Conservation (phyloP, 352 stramenopile species). For the Lagenidium sp. region DNA sequence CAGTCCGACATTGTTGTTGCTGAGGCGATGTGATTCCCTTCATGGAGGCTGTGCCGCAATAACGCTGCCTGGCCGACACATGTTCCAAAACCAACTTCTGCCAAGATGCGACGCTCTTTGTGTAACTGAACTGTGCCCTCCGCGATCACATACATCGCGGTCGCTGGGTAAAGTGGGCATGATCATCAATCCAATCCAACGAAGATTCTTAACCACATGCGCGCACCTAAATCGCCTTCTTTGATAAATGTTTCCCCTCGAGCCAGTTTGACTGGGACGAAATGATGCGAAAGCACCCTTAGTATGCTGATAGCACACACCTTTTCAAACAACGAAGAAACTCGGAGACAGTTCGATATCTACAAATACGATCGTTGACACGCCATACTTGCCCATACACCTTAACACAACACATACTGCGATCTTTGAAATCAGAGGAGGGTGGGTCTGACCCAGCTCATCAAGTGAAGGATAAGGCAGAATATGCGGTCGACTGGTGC, state of each 20-base stretch:
- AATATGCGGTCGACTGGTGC: conserved; percentile 39
- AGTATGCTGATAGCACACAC: conserved; percentile 76
- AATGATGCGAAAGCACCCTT: conserved; percentile 68
- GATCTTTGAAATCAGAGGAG: conserved; percentile 62
- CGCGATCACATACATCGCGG: conserved; percentile 72
- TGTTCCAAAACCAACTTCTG: conserved; percentile 54
- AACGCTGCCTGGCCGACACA: conserved; percentile 74
- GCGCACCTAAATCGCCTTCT: conserved; percentile 54
- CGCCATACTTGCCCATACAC: background rate
- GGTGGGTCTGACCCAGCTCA: conserved; percentile 22
- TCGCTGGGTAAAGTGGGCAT: conserved; percentile 25
- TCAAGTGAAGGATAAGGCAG: conserved; percentile 43
- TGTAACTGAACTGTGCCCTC: conserved; percentile 66
- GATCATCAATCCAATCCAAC: too few species aligned
- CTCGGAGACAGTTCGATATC: conserved; percentile 73
- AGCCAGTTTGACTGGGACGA: conserved; percentile 41
- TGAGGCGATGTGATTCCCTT: conserved; percentile 62
- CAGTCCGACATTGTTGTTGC: conserved; percentile 61
- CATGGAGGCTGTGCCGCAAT: conserved; percentile 48
- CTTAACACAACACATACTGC: conserved; percentile 22
- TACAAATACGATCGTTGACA: conserved; percentile 11
- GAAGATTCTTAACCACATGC: too few species aligned
- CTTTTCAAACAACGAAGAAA: conserved; percentile 73
- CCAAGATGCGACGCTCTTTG: conserved; percentile 55
- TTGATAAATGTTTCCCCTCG: conserved; percentile 48